These are phyloP conservation scores for Exserohilum turcica DNA, from an alignment of 2,329 filamentous ascomycete genomes.

Conservation along the genomic window DNA sequence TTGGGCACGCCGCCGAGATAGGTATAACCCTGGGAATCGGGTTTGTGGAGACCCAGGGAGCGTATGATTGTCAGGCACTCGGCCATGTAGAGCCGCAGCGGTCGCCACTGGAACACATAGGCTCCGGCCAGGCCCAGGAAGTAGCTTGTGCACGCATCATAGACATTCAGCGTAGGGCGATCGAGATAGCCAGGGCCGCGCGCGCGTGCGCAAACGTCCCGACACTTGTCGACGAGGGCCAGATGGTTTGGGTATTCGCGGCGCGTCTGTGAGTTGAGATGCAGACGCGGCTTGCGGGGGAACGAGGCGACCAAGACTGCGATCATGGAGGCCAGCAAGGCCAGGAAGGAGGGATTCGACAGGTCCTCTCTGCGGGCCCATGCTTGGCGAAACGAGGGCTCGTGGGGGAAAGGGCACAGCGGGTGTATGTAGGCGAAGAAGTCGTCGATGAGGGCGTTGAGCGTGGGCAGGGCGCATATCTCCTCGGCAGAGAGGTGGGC, in stretches of 20 bases:
- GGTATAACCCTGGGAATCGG: slow-evolving; percentile 52
- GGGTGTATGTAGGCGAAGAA: slow-evolving; percentile 85
- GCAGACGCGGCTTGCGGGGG: slow-evolving; percentile 70
- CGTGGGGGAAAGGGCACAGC: slow-evolving; percentile 76
- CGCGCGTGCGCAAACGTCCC: slow-evolving; percentile 70
- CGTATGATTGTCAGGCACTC: slow-evolving; percentile 72
- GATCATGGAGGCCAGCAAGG: slow-evolving; percentile 75
- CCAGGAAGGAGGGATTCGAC: slow-evolving; percentile 69
- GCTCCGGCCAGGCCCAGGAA: slow-evolving; percentile 70
- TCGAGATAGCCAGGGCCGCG: slow-evolving; percentile 66
- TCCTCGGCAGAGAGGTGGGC: slow-evolving; percentile 64
- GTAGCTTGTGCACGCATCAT: slow-evolving; percentile 75
- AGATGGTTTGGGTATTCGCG: slow-evolving; percentile 71
- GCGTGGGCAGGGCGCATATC: slow-evolving; percentile 71
- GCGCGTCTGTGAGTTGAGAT: slow-evolving; percentile 70
- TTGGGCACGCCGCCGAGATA: slow-evolving; percentile 44
- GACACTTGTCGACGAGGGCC: slow-evolving; percentile 72
- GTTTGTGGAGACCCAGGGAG: slow-evolving; percentile 68
- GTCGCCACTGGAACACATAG: slow-evolving; percentile 70
- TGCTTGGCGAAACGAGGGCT: slow-evolving; percentile 74
- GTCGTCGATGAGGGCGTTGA: slow-evolving; percentile 75
- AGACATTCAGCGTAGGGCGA: slow-evolving; percentile 59
- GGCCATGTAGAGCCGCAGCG: slow-evolving; percentile 72
- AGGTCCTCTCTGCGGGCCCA: slow-evolving; percentile 71
- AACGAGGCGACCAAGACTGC: slow-evolving; percentile 75